Evolutionary conservation across 2,329 filamentous ascomycete genomes (phyloP).

Genomic region (Emmonsia crescens): DNA sequence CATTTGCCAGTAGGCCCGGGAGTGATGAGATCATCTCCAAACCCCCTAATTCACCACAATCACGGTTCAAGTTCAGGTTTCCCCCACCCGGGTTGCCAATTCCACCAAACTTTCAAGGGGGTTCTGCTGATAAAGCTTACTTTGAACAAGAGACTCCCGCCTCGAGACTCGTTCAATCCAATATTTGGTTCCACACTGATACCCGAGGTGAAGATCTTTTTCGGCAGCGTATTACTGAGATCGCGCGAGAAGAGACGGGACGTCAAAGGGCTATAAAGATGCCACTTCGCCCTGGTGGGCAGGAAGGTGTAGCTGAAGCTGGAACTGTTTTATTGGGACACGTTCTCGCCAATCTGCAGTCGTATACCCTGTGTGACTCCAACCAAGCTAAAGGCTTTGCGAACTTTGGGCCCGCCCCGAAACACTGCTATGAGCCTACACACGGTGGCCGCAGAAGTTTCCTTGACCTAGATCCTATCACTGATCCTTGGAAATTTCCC

Average conservation of each 20-base stretch:
- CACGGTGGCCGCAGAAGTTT: conserved; percentile 6
- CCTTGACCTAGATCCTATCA: conserved; percentile 6
- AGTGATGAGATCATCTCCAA: neutral
- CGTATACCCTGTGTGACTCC: conserved; percentile 6
- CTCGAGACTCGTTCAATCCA: conserved; percentile 8
- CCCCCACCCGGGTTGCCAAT: conserved; percentile 7
- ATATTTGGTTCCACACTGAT: conserved; percentile 9
- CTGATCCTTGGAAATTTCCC: conserved; percentile 3
- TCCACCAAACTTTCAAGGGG: neutral
- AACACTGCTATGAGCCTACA: conserved; percentile 5
- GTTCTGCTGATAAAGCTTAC: neutral
- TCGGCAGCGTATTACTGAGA: conserved; percentile 6
- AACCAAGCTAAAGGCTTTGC: conserved; percentile 10
- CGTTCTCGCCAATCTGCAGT: conserved; percentile 10
- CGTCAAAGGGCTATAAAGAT: neutral
- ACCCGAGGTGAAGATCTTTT: conserved; percentile 6
- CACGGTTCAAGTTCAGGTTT: conserved; percentile 3
- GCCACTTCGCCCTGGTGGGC: neutral
- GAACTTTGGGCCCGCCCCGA: conserved; percentile 8
- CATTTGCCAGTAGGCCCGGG: too few relatives aligned
- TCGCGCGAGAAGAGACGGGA: conserved; percentile 5
- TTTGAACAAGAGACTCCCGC: neutral
- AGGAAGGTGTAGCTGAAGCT: conserved; percentile 4
- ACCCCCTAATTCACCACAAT: neutral
- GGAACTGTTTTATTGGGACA: conserved; percentile 7